Evolutionary conservation across 2,329 filamentous ascomycete species (phyloP), one percentile per base, ranked within the genome.

Genomic region (Aspergillus sojae): DNA sequence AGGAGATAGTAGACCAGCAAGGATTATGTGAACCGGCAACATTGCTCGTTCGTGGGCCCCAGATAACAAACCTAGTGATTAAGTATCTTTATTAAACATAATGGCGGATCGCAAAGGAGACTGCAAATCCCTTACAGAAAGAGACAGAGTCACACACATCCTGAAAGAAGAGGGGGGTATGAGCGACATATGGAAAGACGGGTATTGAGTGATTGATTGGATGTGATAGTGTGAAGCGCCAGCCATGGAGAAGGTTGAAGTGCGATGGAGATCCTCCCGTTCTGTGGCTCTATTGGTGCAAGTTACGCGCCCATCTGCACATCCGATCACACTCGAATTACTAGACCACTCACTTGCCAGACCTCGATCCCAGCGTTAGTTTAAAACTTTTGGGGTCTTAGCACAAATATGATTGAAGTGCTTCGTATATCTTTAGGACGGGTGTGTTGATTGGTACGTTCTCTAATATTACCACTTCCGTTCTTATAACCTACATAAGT

Each of bases 241-340:
- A 46, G 55, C 60, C 53, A 56, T 56, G 50, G 34, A 50, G 52
- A 39, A 36, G 53, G 50, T 58, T 45, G 23, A 50, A 55, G 50
- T 41, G 64, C 63, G 61, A 34, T 57, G 46, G 62, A 14, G 48
- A 53, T 26, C 43, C 46, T 30, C 32, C 21, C 36, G 61, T 45
- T 60, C 67, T 68, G 68, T 68, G 14, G 9, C 21, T 55, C 52
- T 64, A 71, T 73, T 74, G 70, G 72, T 67, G 55, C 64, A 52
- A 65, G 64, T 63, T 74, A 74, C 57, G 72, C 72, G 72, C 72
- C 70, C 57, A 58, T 39, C 66, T 74, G 72, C 72, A 64, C 63
- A 46, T 57, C 61, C 58, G 10, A 32, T 52, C 48, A 52, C 48
- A 52, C 46, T 30, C 9, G 26, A 11, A 23, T 30, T 50, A 12